These are phyloP conservation scores for Microdochium trichocladiopsis DNA, from an alignment of 2,329 filamentous ascomycete species.

Conservation along the genomic window DNA sequence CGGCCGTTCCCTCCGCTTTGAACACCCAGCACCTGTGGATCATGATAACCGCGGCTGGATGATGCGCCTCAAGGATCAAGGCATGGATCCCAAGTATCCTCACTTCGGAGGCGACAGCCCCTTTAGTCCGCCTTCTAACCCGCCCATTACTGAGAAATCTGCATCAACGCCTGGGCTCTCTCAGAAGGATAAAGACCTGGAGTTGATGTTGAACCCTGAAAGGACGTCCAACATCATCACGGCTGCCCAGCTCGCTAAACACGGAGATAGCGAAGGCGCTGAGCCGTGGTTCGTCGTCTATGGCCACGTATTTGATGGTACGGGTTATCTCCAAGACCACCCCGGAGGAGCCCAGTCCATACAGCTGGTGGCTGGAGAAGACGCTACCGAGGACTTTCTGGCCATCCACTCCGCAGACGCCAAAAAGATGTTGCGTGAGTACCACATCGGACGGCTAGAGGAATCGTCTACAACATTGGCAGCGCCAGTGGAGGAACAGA, in stretches of 20 bases:
- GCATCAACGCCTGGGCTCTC: conserved; percentile 63
- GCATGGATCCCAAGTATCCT: conserved; percentile 73
- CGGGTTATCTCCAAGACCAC: conserved; percentile 70
- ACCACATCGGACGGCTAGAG: conserved; percentile 71
- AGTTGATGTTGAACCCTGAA: neutral
- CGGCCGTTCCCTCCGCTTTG: conserved; percentile 58
- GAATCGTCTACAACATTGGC: neutral
- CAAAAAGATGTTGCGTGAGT: conserved; percentile 79
- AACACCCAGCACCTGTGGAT: conserved; percentile 81
- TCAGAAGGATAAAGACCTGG: conserved; percentile 53
- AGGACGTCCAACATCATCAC: neutral
- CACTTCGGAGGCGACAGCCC: conserved; percentile 56
- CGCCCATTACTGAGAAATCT: conserved; percentile 41
- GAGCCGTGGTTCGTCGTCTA: conserved; percentile 84
- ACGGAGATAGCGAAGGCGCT: neutral
- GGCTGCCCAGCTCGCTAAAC: neutral
- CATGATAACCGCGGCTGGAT: conserved; percentile 82
- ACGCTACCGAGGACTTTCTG: conserved; percentile 83
- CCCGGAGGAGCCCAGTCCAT: conserved; percentile 86
- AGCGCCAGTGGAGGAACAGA: neutral
- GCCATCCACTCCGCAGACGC: conserved; percentile 90
- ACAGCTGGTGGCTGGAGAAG: conserved; percentile 70
- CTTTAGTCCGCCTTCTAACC: neutral
- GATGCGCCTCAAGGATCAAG: conserved; percentile 78
- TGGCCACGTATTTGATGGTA: conserved; percentile 85